Percentiles rank a stretch among this genome's conserved stretches.
phyloP scores from a whole-genome alignment of 2,329 filamentous ascomycete genomes.

The Penicillium sp. region DNA sequence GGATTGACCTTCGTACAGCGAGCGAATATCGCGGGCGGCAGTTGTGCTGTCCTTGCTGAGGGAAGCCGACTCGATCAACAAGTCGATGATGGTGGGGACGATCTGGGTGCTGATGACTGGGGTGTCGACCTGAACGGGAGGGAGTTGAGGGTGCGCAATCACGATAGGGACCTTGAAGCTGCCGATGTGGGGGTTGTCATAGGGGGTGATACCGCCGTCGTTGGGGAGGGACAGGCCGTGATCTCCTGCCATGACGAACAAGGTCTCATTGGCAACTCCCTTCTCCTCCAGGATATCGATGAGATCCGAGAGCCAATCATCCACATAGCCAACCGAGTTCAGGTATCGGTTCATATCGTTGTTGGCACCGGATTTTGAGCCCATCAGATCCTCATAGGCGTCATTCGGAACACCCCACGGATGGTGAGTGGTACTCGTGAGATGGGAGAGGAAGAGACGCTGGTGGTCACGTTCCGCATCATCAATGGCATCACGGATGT shows the following conservation, averaged over 20 bases:
- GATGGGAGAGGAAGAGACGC: conserved; percentile 34
- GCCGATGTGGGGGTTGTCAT: conserved; percentile 33
- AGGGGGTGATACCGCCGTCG: conserved; percentile 33
- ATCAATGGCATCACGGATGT: conserved; percentile 34
- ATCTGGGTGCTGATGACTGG: conserved; percentile 33
- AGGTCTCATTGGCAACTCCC: conserved; percentile 32
- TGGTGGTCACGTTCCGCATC: conserved; percentile 30
- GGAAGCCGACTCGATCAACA: conserved; percentile 31
- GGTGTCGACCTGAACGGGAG: conserved; percentile 27
- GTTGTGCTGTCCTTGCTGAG: conserved; percentile 21
- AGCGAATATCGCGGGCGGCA: conserved; percentile 26
- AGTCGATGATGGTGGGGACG: conserved; percentile 32
- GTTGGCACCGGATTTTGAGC: conserved; percentile 17
- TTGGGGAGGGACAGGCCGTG: conserved; percentile 38
- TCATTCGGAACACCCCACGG: conserved; percentile 32
- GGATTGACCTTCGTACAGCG: conserved; percentile 35
- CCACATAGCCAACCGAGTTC: conserved; percentile 32
- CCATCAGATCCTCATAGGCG: conserved; percentile 24
- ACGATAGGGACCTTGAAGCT: conserved; percentile 36
- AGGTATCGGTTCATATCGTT: conserved; percentile 29
- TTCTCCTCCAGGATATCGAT: conserved; percentile 31
- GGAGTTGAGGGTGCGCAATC: conserved; percentile 33
- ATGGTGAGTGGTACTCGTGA: conserved; percentile 36
- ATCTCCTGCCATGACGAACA: conserved; percentile 35
- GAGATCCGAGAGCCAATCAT: conserved; percentile 33